Evolutionary conservation across 371 early-diverging fungal species (phyloP).

Genomic region (Syncephalastrum contaminatum): DNA sequence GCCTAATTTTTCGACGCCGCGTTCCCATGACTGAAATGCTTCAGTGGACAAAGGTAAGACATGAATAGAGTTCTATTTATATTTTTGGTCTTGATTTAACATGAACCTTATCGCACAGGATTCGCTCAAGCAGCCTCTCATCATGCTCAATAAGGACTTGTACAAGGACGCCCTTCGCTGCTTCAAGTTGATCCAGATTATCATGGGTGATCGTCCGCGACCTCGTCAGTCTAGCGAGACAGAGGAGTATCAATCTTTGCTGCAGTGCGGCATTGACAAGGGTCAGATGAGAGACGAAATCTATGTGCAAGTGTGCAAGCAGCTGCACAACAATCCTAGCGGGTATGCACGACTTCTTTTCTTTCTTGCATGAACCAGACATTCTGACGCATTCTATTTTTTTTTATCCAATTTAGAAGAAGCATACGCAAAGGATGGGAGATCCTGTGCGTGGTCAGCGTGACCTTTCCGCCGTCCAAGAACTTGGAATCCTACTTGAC

Average conservation of each 20-base stretch:
- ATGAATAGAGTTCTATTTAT: neutral
- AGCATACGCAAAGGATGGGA: conserved; percentile 86
- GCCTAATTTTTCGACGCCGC: conserved; percentile 74
- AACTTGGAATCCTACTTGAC: conserved; percentile 83
- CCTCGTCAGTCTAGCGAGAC: conserved; percentile 27
- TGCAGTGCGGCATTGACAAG: conserved; percentile 73
- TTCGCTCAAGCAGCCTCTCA: conserved; percentile 74
- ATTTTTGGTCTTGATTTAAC: conserved; percentile 6
- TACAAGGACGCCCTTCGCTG: conserved; percentile 84
- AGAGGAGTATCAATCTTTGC: conserved; percentile 72
- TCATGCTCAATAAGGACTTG: conserved; percentile 74
- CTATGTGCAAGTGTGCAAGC: conserved; percentile 92
- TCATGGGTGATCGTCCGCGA: conserved; percentile 77
- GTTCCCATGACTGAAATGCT: conserved; percentile 90
- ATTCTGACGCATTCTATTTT: neutral
- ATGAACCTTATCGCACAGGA: conserved; percentile 39
- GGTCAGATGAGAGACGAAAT: conserved; percentile 91
- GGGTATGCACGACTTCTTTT: conserved; percentile 34
- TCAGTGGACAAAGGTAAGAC: conserved; percentile 67
- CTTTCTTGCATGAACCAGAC: neutral
- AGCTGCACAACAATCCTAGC: conserved; percentile 80
- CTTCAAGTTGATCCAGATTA: conserved; percentile 81
- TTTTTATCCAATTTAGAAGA: conserved; percentile 32
- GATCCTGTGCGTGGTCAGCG: conserved; percentile 74
- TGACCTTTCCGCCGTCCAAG: conserved; percentile 91